Base-by-base conservation (phyloP, 371 early-diverging fungal species). In the Batkoa obscura region DNA sequence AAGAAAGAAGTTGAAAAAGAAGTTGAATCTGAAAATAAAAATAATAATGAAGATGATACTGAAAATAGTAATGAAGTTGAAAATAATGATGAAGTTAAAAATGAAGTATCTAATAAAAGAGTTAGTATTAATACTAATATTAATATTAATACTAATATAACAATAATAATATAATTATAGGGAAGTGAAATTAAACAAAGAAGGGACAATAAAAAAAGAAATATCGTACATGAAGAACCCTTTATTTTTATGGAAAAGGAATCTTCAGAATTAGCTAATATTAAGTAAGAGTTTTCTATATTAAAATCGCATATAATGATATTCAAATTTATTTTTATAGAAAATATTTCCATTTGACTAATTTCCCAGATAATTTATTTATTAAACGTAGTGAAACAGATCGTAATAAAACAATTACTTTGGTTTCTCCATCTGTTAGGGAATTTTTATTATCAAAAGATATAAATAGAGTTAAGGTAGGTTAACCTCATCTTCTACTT, bases 401-500 rank as follows among this genome's bases (percentile, higher is more conserved):
- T 37, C 72, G 71, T 57, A 80, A 79, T 68, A 79, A 79, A 42
- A 82, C 80, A 9, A 64, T 93, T 4, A 90, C 90, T 66, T 76
- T 88, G 63, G 86, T 84, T 9, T 85, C 87, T 0, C 66, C 71
- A 12, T 66, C 84, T 10, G 84, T 90, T 58, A 83, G 84, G 64
- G 53, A 62, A 30, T 68, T 91, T 3, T 62, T 94, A 52, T 65
- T 68, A 58, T 75, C 85, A 2, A 62, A 70, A 1, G 83, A 84
- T 55, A 71, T 79, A 38, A 58, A 64, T 34, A 74, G 79, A 33
- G 71, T 92, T 54, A 83, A 74, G 65, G 70, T 83, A 2, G 88
- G 94, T 51, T 89, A 86, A 92, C 0, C 94, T 94, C 35, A 83
- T 94, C 47, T 73, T 80, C 50, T 64, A 82, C 1, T 12, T 39